Conservation (phyloP, 2,329 filamentous ascomycete species). For the Fusarium sp. region DNA sequence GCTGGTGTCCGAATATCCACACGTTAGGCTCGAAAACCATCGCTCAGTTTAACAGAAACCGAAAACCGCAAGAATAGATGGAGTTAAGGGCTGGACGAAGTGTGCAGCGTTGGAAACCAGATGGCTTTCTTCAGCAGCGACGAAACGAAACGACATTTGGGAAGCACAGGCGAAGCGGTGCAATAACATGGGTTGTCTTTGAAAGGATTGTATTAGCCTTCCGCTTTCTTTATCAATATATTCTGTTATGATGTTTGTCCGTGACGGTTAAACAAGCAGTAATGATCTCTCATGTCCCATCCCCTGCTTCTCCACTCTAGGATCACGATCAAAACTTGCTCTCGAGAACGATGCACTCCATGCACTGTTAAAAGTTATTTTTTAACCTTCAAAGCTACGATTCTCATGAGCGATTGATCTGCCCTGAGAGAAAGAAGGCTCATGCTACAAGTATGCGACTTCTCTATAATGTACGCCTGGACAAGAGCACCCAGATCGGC, state of each 20-base stretch:
- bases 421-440: not conserved
- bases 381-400: not conserved
- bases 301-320: not conserved
- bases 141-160: conserved; percentile 31
- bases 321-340: not conserved
- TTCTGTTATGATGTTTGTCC: conserved; percentile 7
- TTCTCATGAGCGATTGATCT: not conserved
- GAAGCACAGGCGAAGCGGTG: conserved; percentile 44
- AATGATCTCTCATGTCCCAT: too few species aligned
- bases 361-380: accelerated
- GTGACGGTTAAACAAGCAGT: conserved; percentile 19
- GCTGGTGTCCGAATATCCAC: not conserved
- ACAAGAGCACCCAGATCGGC: not conserved
- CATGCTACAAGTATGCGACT: not conserved
- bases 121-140: not conserved
- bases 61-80: not conserved
- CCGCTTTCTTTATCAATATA: not conserved
- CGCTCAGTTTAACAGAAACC: too few species aligned
- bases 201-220: not conserved
- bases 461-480: not conserved
- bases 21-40: too few species aligned
- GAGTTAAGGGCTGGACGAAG: not conserved
- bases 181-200: conserved; percentile 23
- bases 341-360: not conserved
- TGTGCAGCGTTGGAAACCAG: too few species aligned